These are phyloP conservation scores for Moesziomyces sp. DNA, from an alignment of 1,284 basidiomycete species.

Conservation along the genomic window DNA sequence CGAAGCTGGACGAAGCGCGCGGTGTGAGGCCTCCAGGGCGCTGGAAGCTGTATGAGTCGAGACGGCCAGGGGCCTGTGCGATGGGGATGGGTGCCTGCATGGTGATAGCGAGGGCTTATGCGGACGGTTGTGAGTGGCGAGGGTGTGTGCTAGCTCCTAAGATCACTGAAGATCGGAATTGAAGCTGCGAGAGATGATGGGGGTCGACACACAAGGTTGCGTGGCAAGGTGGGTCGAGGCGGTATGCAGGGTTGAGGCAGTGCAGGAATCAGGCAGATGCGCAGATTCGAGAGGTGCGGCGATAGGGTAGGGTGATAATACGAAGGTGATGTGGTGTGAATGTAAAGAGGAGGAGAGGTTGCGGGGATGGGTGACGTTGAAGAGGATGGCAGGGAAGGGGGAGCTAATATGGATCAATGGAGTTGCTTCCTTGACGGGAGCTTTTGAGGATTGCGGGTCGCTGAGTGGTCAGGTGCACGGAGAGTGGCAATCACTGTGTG, in stretches of 20 bases:
- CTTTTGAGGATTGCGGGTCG: constrained; percentile 22
- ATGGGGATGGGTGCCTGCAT: constrained; percentile 56
- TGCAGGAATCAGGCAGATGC: no score
- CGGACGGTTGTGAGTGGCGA: no score
- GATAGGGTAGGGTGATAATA: constrained; percentile 12
- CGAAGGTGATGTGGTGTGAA: constrained; percentile 6
- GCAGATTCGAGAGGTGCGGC: not conserved
- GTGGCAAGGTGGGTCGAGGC: no score
- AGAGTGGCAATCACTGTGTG: constrained; percentile 30
- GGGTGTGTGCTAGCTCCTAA: not conserved
- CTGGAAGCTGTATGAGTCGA: constrained; percentile 44
- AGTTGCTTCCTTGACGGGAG: constrained; percentile 41
- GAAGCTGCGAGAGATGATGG: no score
- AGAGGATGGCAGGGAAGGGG: not conserved
- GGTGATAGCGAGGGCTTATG: constrained; percentile 13
- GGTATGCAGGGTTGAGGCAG: no score
- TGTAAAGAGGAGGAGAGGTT: constrained; percentile 4
- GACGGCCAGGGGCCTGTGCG: constrained; percentile 29
- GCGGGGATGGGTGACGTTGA: constrained; percentile 8
- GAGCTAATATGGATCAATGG: constrained; percentile 19
- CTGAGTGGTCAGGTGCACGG: constrained; percentile 15
- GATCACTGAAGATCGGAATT: not conserved
- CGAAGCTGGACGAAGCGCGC: constrained; percentile 44
- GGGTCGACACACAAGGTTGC: no score
- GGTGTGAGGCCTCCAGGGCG: constrained; percentile 48